A percentile compares a stretch with the other conserved stretches of the same genome.
Conservation (phyloP, 768 basidiomycete species). For the Xerocomellus amylosporus region DNA sequence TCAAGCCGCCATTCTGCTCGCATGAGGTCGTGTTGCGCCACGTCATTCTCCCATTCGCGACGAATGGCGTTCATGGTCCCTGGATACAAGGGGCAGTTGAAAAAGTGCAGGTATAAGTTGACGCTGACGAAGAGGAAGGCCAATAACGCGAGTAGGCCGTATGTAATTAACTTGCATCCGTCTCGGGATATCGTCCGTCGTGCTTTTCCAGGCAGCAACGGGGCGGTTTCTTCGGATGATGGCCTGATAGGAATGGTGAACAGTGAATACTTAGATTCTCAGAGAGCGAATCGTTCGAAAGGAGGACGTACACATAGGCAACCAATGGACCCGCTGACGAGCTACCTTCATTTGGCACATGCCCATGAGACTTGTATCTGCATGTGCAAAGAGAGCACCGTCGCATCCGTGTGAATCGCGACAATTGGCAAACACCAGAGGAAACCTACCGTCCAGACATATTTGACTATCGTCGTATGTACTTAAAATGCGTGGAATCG, state of each 20-base stretch:
- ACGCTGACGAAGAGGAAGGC: not conserved
- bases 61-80: constrained; percentile 5
- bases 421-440: not conserved
- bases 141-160: not conserved
- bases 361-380: too few relatives aligned
- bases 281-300: not conserved
- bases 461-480: not conserved
- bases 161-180: not conserved
- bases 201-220: constrained; percentile 3
- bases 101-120: constrained; percentile 5
- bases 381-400: too few relatives aligned
- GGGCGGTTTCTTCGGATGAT: not conserved
- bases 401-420: not conserved
- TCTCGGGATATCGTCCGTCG: not conserved
- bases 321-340: not conserved
- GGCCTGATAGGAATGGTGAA: too few relatives aligned
- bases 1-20: constrained; percentile 10
- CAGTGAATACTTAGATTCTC: not conserved
- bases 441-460: constrained; percentile 3
- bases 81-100: constrained; percentile 11
- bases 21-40: not conserved
- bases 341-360: not conserved
- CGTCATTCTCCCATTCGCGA: constrained; percentile 11
- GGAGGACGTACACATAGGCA: not conserved
- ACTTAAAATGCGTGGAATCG: not conserved